Conservation (phyloP, 2,329 filamentous ascomycete species). For the Aspergillus tanneri region DNA sequence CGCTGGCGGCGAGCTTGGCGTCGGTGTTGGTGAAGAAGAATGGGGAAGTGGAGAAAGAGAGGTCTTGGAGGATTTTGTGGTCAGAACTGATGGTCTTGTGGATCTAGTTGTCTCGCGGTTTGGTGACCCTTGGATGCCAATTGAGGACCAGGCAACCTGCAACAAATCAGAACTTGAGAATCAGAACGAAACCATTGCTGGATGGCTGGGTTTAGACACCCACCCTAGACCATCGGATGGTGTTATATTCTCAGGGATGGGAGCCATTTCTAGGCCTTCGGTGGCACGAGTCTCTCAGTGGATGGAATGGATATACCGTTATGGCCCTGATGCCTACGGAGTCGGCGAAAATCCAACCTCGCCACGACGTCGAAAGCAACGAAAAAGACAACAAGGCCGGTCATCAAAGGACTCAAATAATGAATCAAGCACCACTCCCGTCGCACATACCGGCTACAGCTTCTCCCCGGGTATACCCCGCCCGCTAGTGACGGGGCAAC, state of each 20-base stretch:
- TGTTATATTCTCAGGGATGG: slow-evolving; percentile 79
- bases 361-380: slow-evolving; percentile 51
- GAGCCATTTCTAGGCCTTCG: slow-evolving; percentile 68
- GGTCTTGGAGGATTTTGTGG: slow-evolving; percentile 84
- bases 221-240: slow-evolving; percentile 73
- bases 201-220: slow-evolving; percentile 72
- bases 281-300: slow-evolving; percentile 74
- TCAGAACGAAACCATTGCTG: slow-evolving; percentile 28
- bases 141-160: slow-evolving; percentile 22
- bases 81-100: slow-evolving; percentile 75
- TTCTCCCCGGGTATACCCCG: slow-evolving; percentile 46
- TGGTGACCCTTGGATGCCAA: slow-evolving; percentile 55
- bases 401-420: slow-evolving; percentile 13
- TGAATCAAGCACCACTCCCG: slow-evolving; percentile 9
- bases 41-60: slow-evolving; percentile 91
- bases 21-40: slow-evolving; percentile 94
- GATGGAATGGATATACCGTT: slow-evolving; percentile 84
- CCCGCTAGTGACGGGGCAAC: slow-evolving; percentile 37
- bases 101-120: slow-evolving; percentile 88
- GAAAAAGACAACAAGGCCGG: slow-evolving; percentile 31
- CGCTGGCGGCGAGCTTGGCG: slow-evolving; percentile 83
- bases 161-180: slow-evolving; percentile 21
- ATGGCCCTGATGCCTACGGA: slow-evolving; percentile 82
- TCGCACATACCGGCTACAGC: slow-evolving; percentile 21
- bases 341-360: slow-evolving; percentile 75